Base-by-base conservation (phyloP, 495 filamentous ascomycete species). In the Penicillium angulare region DNA sequence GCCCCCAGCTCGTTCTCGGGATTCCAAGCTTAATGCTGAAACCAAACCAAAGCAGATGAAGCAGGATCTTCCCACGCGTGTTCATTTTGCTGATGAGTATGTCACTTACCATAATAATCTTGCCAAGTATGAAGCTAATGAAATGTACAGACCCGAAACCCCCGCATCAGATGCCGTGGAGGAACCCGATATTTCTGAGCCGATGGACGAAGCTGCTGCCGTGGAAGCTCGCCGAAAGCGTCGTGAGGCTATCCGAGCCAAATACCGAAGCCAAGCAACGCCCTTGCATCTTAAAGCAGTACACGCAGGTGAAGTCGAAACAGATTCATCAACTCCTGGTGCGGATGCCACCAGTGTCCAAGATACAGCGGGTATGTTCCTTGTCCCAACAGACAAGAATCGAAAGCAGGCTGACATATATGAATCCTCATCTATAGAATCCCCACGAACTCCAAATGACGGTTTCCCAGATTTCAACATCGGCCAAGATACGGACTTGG, bases 241-340 rank as follows among this genome's bases (percentile, higher is more conserved):
- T 38, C 86, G 93, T 54, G 91, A 96, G 72, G 91, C 89, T 21
- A 88, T 95, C 57, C 85, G 88, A 63, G 89, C 90, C 56, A 93
- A 88, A 66, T 85, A 91, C 60, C 82, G 83, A 64, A 82, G 81
- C 38, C 81, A 84, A 61, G 79, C 84, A 43, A 87, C 85, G 7
- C 88, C 87, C 4, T 72, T 95, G 55, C 79, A 86, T 52, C 81
- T 92, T 15, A 89, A 93, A 67, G 87, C 87, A 42, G 69, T 95
- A 31, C 82, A 87, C 55, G 73, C 83, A 50, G 79, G 76, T 41
- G 79, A 56, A 4, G 35, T 77, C 44, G 80, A 79, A 45, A 75
- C 77, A 22, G 78, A 77, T 50, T 71, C 77, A 20, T 77, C 77
- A 10, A 80, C 81, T 6, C 81, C 83, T 6, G 70, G 67, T 26